A percentile compares a stretch with the other conserved stretches of the same genome.
Conservation (phyloP, 805 yeast genomes). For the Torulaspora franciscae region DNA sequence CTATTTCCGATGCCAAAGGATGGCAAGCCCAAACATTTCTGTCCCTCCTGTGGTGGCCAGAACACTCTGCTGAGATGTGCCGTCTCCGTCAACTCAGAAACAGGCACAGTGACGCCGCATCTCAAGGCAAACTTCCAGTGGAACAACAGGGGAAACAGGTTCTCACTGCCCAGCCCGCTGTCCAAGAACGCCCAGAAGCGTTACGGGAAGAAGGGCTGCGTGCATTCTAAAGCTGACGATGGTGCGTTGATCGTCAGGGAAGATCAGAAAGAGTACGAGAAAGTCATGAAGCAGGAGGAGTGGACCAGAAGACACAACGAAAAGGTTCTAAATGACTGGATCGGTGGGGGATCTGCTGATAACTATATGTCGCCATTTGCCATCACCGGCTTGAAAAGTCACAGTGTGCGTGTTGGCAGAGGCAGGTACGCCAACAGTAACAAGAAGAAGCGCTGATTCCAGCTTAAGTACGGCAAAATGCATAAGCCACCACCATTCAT, state of each 20-base stretch:
- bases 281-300: conserved; percentile 79
- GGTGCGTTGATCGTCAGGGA: conserved; percentile 64
- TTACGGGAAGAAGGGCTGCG: conserved; percentile 75
- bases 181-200: conserved; percentile 67
- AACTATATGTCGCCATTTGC: conserved; percentile 86
- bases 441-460: conserved; percentile 35
- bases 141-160: conserved; percentile 82
- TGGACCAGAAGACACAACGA: conserved; percentile 87
- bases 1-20: conserved; percentile 72
- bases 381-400: conserved; percentile 53
- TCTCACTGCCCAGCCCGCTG: conserved; percentile 80
- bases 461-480: conserved; percentile 3
- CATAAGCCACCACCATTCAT: neutral
- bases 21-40: conserved; percentile 78
- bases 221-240: conserved; percentile 57
- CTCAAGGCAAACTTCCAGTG: conserved; percentile 89
- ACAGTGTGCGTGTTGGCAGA: conserved; percentile 75
- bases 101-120: conserved; percentile 84
- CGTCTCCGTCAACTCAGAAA: conserved; percentile 69
- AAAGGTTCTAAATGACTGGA: conserved; percentile 78
- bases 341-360: conserved; percentile 81
- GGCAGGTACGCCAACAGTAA: conserved; percentile 76
- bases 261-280: conserved; percentile 90
- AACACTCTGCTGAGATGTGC: conserved; percentile 85
- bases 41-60: conserved; percentile 89